These are phyloP conservation scores for Blastobotrys terrestris DNA, from an alignment of 805 yeast species.

Conservation along the genomic window DNA sequence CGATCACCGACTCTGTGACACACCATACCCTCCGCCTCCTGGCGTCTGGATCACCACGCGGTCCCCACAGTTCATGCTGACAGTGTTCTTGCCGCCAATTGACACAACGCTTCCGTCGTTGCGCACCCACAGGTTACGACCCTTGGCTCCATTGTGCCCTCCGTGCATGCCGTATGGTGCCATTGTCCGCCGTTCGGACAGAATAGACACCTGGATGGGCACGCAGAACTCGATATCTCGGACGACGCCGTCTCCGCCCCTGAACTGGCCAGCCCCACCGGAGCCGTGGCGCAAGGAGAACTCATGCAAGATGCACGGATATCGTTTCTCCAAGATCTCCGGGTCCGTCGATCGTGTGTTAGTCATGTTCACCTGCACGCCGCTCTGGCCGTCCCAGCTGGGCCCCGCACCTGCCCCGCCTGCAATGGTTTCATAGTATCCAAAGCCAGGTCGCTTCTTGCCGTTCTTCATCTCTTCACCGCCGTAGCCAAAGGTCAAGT, in stretches of 20 bases:
- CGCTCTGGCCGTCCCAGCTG: constrained; percentile 78
- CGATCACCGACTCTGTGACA: too few relatives aligned
- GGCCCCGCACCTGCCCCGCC: constrained; percentile 95
- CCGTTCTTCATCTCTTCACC: constrained; percentile 40
- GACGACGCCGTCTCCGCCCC: constrained; percentile 82
- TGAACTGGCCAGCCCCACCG: constrained; percentile 70
- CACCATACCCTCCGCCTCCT: constrained; percentile 83
- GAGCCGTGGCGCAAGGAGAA: constrained; percentile 65
- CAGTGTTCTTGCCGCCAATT: constrained; percentile 69
- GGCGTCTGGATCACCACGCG: constrained; percentile 65
- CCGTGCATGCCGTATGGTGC: constrained; percentile 87
- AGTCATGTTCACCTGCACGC: constrained; percentile 93
- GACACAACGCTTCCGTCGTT: constrained; percentile 30
- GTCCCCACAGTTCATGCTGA: constrained; percentile 55
- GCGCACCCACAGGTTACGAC: constrained; percentile 46
- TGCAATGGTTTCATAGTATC: constrained; percentile 90
- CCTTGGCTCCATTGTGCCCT: constrained; percentile 71
- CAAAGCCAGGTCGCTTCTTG: constrained; percentile 58
- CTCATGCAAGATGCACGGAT: constrained; percentile 72
- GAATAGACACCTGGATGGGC: constrained; percentile 68
- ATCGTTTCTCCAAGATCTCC: constrained; percentile 80
- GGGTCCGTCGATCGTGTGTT: constrained; percentile 90
- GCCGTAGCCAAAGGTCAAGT: constrained; percentile 83
- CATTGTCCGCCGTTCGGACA: constrained; percentile 77
- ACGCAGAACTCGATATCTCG: constrained; percentile 78